These are phyloP conservation scores for Chaetomium globosum DNA, from an alignment of 2,329 filamentous ascomycete genomes.

Conservation along the genomic window DNA sequence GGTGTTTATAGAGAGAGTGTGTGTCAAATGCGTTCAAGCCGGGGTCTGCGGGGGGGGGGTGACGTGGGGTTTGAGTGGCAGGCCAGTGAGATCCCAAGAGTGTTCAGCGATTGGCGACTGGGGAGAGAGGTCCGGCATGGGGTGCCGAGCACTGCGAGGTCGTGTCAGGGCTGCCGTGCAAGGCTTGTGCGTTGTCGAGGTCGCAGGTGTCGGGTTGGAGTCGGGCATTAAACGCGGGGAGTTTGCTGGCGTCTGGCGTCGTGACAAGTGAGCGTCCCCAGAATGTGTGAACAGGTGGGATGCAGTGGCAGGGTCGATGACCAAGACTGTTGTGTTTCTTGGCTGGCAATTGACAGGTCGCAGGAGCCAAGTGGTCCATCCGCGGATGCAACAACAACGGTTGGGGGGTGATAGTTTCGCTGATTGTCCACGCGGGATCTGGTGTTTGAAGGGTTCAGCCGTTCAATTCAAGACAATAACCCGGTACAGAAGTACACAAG, in stretches of 20 bases:
- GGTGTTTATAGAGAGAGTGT: constrained; percentile 25
- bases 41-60: constrained; percentile 19
- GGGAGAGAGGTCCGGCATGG: constrained; percentile 22
- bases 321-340: constrained; percentile 2
- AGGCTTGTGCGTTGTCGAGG: constrained; percentile 33
- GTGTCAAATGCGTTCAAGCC: not conserved
- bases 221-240: constrained; percentile 40
- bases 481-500: constrained; percentile 8
- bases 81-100: not conserved
- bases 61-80: constrained; percentile 12
- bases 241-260: constrained; percentile 30
- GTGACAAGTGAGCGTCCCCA: constrained; percentile 26
- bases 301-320: constrained; percentile 23
- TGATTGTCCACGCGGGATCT: constrained; percentile 19
- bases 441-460: constrained; percentile 5
- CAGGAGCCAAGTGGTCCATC: constrained; percentile 13
- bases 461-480: not conserved
- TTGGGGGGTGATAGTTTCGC: not conserved
- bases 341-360: constrained; percentile 24
- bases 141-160: constrained; percentile 26
- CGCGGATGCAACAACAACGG: not conserved
- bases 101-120: constrained; percentile 28
- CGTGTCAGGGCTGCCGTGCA: constrained; percentile 33
- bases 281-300: constrained; percentile 28
- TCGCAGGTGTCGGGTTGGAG: constrained; percentile 34